Percentiles rank a stretch among this genome's conserved stretches.
phyloP scores from a whole-genome alignment of 257 asterid species.

The Cinchona pubescens region DNA sequence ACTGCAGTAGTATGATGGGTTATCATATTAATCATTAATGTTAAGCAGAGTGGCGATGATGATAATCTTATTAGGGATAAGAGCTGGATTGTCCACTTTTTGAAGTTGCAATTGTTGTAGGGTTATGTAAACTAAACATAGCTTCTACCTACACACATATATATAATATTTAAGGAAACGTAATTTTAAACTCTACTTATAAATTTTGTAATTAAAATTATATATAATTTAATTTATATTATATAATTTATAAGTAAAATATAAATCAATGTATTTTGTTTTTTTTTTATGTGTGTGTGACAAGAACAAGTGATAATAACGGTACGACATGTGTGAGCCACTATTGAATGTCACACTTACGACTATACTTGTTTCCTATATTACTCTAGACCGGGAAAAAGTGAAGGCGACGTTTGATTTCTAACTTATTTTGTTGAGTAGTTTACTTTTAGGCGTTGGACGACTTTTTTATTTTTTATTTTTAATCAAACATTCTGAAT shows the following conservation, averaged over 20 bases:
- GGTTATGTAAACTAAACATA: not conserved
- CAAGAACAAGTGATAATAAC: conserved; percentile 18
- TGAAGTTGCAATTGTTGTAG: conserved; percentile 2
- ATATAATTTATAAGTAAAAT: too few species aligned
- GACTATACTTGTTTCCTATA: not conserved
- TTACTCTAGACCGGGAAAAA: not conserved
- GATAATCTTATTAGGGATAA: not conserved
- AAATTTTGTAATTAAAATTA: too few species aligned
- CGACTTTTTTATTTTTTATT: too few species aligned
- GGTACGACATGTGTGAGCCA: conserved; percentile 1
- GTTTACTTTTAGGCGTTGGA: conserved; percentile 4
- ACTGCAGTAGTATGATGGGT: not conserved
- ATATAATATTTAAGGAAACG: too few species aligned
- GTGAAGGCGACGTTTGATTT: conserved; percentile 3
- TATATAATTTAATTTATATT: too few species aligned
- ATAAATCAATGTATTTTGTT: too few species aligned
- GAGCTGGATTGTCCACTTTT: not conserved
- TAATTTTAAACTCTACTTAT: too few species aligned
- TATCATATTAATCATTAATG: not conserved
- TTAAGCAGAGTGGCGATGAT: not conserved
- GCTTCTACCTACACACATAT: too few species aligned
- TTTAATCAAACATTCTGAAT: too few species aligned
- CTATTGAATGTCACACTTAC: conserved; percentile 20
- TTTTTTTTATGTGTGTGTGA: too few species aligned
- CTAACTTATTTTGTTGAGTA: not conserved